phyloP scores from a whole-genome alignment of 2,329 filamentous ascomycete species.

The Fusarium algeriense region DNA sequence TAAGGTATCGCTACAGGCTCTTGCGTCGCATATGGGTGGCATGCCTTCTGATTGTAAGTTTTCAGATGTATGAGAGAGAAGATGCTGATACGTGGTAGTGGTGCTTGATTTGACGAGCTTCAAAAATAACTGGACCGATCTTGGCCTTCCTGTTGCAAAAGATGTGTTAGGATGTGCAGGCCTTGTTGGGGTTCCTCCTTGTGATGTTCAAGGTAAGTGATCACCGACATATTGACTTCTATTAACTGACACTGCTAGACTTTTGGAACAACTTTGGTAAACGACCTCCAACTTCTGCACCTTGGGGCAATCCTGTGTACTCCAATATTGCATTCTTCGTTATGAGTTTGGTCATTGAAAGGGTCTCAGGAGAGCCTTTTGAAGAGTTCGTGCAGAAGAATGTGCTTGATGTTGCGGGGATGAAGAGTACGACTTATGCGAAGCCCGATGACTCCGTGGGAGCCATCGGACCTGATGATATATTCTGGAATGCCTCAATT shows the following conservation, averaged over 20 bases:
- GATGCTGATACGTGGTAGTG: neutral
- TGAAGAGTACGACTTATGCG: constrained; percentile 13
- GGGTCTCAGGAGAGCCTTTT: neutral
- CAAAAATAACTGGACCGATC: constrained; percentile 2
- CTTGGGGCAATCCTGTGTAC: constrained; percentile 5
- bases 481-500: constrained; percentile 8
- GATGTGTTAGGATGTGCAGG: constrained; percentile 2
- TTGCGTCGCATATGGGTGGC: constrained; percentile 23
- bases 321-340: constrained; percentile 8
- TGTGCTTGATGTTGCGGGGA: constrained; percentile 17
- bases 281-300: neutral
- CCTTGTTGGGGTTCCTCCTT: neutral
- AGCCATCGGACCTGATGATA: constrained; percentile 2
- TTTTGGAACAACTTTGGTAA: constrained; percentile 28
- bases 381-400: constrained; percentile 13
- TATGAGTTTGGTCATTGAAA: constrained; percentile 7
- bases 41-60: constrained; percentile 11
- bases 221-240: neutral
- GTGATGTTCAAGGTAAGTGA: neutral
- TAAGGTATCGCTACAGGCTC: neutral
- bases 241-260: neutral
- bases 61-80: fast-evolving
- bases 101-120: constrained; percentile 15
- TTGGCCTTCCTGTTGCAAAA: neutral
- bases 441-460: constrained; percentile 19